Base-by-base conservation (phyloP, 306 rosid genomes). In the Sechiopsis laciniata region DNA sequence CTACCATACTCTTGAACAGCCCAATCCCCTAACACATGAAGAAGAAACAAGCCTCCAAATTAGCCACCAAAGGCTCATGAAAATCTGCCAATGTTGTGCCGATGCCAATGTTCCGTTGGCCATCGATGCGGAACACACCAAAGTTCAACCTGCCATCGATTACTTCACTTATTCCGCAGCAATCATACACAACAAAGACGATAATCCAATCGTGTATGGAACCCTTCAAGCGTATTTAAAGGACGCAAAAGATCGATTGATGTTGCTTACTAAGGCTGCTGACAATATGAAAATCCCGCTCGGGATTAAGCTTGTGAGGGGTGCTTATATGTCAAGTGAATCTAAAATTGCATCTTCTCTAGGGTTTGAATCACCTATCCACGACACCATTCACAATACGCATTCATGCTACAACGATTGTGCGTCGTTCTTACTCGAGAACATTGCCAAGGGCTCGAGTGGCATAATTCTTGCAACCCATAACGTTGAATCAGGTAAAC, bases 271-370 rank as follows among this genome's bases (percentile, higher is more conserved):
- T 0, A 22, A 80, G 17, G 90, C 87, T 1, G 96, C 97, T 0
- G 89, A 88, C 45, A 70, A 75, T 13, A 83, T 86, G 95, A 87
- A 87, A 0, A n/a, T 91, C 32, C 82, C 95, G 1, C 77, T 94
- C 81, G 99, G 99, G 7, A 81, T 94, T 82, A 94, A 94, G 66
- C 75, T 91, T 55, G 99, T 94, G 42, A 82, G 99, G 10, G 99
- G 97, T 15, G 99, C 99, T 65, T 94, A 94, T 45, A 94, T 94
- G 97, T 91, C 97, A 0, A 78, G 84, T 15, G 99, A 94, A 54
- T 73, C 80, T 0, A 77, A 55, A 21, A 24, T 89, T 17, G 97
- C 99, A 21, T 75, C 81, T 51, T 78, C 94, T 8, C 55, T 86
- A 40, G 91, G 97, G 10, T 82, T 62, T 57, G 84, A 74, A 1